Percentiles rank a stretch among this genome's conserved stretches.
phyloP scores from a whole-genome alignment of 1,284 basidiomycete genomes.

The Amylostereum areolatum region DNA sequence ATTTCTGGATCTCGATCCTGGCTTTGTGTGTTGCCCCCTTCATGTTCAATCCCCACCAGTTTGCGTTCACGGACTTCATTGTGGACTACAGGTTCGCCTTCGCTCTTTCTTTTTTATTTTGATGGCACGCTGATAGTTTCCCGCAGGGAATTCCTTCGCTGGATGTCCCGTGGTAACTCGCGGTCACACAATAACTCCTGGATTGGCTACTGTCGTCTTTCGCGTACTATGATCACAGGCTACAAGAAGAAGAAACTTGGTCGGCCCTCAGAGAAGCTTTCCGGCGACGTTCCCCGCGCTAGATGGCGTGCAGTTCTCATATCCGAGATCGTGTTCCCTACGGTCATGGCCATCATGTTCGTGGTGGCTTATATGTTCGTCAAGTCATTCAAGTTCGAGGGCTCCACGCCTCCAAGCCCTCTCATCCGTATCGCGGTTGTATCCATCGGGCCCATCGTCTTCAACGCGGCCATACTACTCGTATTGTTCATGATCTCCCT shows the following conservation, averaged over 20 bases:
- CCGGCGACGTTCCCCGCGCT: conserved; percentile 86
- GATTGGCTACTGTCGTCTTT: conserved; percentile 95
- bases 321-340: conserved; percentile 84
- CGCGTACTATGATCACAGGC: conserved; percentile 92
- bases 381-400: conserved; percentile 78
- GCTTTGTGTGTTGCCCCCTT: conserved; percentile 90
- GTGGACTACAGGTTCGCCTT: conserved; percentile 81
- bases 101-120: neutral
- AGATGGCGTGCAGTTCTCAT: conserved; percentile 85
- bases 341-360: conserved; percentile 79
- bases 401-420: conserved; percentile 62
- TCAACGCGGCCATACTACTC: conserved; percentile 87
- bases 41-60: conserved; percentile 97
- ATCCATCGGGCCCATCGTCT: conserved; percentile 91
- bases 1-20: conserved; percentile 92
- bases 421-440: conserved; percentile 92
- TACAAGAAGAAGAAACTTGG: conserved; percentile 97
- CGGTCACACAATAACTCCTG: conserved; percentile 95
- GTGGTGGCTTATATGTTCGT: conserved; percentile 88
- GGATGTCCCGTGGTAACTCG: conserved; percentile 97
- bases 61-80: conserved; percentile 90
- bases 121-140: conserved; percentile 9
- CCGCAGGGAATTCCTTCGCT: conserved; percentile 83
- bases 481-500: conserved; percentile 86
- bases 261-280: conserved; percentile 91